Conservation (phyloP, 192 early-diverging fungal genomes). For the Dispira parvispora region DNA sequence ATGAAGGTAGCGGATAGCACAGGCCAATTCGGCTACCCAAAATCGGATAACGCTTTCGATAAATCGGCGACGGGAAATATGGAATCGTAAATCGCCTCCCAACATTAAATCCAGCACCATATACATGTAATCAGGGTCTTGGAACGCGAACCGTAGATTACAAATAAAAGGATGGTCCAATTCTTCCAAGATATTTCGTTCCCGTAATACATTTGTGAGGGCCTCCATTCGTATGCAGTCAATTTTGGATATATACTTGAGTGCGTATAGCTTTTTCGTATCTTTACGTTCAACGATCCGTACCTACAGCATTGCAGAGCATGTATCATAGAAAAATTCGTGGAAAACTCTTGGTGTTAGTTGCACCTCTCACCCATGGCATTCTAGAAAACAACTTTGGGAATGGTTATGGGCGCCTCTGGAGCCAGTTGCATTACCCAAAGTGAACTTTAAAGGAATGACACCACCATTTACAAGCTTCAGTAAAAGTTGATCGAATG, state of each 20-base stretch:
- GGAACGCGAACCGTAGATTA: slow-evolving; percentile 89
- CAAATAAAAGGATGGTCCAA: slow-evolving; percentile 72
- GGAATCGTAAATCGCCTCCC: slow-evolving; percentile 87
- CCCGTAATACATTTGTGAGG: slow-evolving; percentile 78
- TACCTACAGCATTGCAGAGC: slow-evolving; percentile 24
- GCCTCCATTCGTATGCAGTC: slow-evolving; percentile 76
- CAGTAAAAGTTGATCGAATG: background rate
- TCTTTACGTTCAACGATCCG: slow-evolving; percentile 82
- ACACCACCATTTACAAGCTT: no score
- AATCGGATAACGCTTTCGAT: slow-evolving; percentile 64
- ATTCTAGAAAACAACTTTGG: no score
- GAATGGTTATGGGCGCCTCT: no score
- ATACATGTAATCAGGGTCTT: slow-evolving; percentile 85
- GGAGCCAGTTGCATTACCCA: no score
- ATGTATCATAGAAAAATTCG: no score
- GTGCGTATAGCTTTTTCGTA: slow-evolving; percentile 64
- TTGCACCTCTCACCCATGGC: no score
- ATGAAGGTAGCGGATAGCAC: slow-evolving; percentile 70
- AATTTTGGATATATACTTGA: slow-evolving; percentile 96
- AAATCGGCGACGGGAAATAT: slow-evolving; percentile 37
- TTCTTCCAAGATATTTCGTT: slow-evolving; percentile 73
- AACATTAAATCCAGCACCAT: slow-evolving; percentile 91
- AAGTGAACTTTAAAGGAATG: no score
- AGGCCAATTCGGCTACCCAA: slow-evolving; percentile 80
- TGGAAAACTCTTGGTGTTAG: no score